Base-by-base conservation (phyloP, 371 early-diverging fungal species). In the Apophysomyces elegans region DNA sequence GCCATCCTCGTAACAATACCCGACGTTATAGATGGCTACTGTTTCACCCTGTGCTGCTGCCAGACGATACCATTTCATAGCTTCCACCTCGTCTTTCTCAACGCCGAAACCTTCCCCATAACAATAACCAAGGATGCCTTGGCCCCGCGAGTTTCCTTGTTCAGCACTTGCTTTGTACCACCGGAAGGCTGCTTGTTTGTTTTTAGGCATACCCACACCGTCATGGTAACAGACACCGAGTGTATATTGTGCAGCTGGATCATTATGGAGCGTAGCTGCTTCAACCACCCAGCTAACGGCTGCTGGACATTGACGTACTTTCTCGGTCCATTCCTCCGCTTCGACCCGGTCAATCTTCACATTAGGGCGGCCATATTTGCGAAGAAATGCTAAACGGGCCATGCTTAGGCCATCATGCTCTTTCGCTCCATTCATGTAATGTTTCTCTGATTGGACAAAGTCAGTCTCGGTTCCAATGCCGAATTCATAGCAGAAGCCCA, bases 31-130 rank as follows among this genome's bases (percentile, higher is more conserved):
- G 74, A 91, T 90, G 26, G 92, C 89, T 7, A 91, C 92, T 0
- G 88, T 84, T 57, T 88, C 86, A 18, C 84, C 86, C 58, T 86
- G 86, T 16, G 72, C 79, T 4, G 94, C 91, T 1, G 91, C 86
- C 2, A 79, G 73, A 11, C 78, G 69, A 66, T 91, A 94, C 90
- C 91, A 93, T 50, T 79, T 78, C 68, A 93, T 81, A 7, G 94
- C 93, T 59, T 84, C 77, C 18, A 73, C 76, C 43, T 89, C 86
- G 69, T 92, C 81, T 63, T 86, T 87, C 38, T 83, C 83, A 0
- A 92, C 87, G 4, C 94, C 94, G 67, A 90, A 85, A 2, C 95
- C 95, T 73, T 93, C 91, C 16, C 90, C 92, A 61, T 91, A 96
- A 69, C 80, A 83, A 41, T 83, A 80, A 11, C 93, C 95, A 11